phyloP scores from a whole-genome alignment of 2,329 filamentous ascomycete genomes.

The Arthrobotrys entomopaga region DNA sequence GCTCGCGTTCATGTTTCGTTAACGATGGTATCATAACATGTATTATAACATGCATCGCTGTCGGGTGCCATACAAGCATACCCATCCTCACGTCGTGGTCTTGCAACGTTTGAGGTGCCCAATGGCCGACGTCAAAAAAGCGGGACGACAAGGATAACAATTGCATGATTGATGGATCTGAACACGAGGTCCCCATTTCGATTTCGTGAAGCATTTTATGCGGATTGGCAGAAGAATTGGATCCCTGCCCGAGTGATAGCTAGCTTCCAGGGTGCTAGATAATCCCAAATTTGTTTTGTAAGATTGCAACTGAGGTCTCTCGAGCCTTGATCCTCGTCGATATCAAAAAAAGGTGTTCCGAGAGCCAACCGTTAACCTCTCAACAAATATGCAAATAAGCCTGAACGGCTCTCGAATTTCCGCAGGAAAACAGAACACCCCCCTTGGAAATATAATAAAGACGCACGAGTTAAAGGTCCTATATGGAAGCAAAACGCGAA shows the following conservation, averaged over 20 bases:
- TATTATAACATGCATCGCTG: no score
- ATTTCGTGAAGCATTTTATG: neutral
- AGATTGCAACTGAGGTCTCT: constrained; percentile 42
- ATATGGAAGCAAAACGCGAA: no score
- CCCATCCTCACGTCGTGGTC: no score
- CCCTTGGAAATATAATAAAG: no score
- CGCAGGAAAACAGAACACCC: constrained; percentile 5
- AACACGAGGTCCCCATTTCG: neutral
- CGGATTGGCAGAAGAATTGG: constrained; percentile 4
- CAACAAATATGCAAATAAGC: constrained; percentile 31
- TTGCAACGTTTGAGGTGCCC: no score
- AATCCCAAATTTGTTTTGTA: constrained; percentile 37
- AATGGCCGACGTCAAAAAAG: no score
- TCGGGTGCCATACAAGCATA: no score
- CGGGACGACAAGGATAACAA: no score
- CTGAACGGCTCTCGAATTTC: constrained; percentile 27
- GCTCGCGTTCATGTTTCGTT: no score
- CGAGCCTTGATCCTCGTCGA: constrained; percentile 54
- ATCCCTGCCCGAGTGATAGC: constrained; percentile 39
- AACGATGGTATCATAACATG: no score
- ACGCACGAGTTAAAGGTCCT: no score
- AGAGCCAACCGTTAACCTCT: constrained; percentile 5
- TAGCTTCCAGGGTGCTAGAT: constrained; percentile 23
- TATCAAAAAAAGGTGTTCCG: constrained; percentile 33
- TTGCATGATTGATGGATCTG: neutral